Base-by-base conservation (phyloP, 768 basidiomycete species). In the Saitozyma sp. region DNA sequence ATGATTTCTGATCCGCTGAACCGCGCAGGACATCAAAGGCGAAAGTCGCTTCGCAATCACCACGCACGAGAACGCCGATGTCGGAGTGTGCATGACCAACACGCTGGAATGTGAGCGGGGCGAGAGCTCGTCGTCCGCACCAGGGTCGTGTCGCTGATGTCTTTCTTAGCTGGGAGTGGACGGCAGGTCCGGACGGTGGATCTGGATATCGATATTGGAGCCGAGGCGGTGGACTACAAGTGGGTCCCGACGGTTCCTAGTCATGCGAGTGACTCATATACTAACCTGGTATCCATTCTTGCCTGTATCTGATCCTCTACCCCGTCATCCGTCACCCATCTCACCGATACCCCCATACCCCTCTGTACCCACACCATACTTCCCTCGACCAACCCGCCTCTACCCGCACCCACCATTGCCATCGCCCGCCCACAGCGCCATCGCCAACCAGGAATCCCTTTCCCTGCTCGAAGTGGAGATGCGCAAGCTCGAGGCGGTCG, bases 161-260 rank as follows among this genome's bases (percentile, higher is more conserved):
- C 42, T 17, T 5, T 11, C 9, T 16, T 48, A 61, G 65, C 38
- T 49, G 60, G 49, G 11, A 42, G 51, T 52, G 43, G 46, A 39
- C 66, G 66, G 45, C 39, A 56, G n/a, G 45, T 45, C 14, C 85
- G 92, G 14, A 85, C 89, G 46, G 80, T 99, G 64, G 95, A 99
- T 82, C 82, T 98, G 61, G 96, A 99, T 75, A 86, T 98, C 43
- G 96, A 99, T 75, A 94, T 99, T 78, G 96, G 96, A 41, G 94
- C 95, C 11, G 95, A 98, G 73, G 96, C 96, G 1, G 89, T 98
- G 43, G 96, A 99, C 81, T 98, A 98, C 85, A 98, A 99, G 93
- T 95, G 74, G 66, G 89, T 82, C 9, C 17, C 38, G 3, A 29
- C 29, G 29, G 29, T 5, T 29, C 5, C 29, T 2, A 29, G 29